Base-by-base conservation (phyloP, 768 basidiomycete genomes). In the Gloeophyllum trabeum region DNA sequence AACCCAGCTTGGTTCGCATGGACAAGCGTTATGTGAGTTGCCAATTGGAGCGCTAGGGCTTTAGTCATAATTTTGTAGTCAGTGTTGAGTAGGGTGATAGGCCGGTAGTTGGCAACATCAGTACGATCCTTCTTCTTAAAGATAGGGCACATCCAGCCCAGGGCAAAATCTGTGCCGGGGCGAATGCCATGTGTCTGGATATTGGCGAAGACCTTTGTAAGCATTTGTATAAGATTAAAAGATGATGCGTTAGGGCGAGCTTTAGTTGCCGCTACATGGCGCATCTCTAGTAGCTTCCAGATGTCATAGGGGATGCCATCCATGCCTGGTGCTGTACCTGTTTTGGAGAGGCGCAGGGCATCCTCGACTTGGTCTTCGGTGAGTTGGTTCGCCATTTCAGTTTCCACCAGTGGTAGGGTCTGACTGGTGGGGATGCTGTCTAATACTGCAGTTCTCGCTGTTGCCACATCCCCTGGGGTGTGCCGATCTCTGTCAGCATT, bases 1-100 rank as follows among this genome's bases (percentile, higher is more conserved):
- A 71, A 71, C 0, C 67, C 67, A 0, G 66, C 57, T 46, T 69
- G 67, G 50, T 61, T 48, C 2, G 10, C 14, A 43, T 69, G 62
- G 0, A 69, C 53, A 0, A 64, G 19, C 1, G 18, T 13, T 0
- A 39, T 41, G 0, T 24, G 47, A 1, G 36, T 16, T 0, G 51
- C 51, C 0, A 64, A 43, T 39, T 52, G 48, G 0, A 45, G 45
- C 0, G 57, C 40, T 0, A 64, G 48, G 0, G 32, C 44, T 35
- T 57, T 59, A 0, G 56, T 65, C 24, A 62, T 40, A 0, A 61
- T 19, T 34, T 64, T 64, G 6, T 64, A 64, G 42, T 63, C 57
- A 0, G 56, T 48, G 38, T 65, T 63, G 0, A 64, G 46, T 0
- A 54, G 36, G 4, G 52, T 54, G 3, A 54, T 54, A 1, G 52